phyloP scores from a whole-genome alignment of 345 rosid species.

The Pistacia atlantica region DNA sequence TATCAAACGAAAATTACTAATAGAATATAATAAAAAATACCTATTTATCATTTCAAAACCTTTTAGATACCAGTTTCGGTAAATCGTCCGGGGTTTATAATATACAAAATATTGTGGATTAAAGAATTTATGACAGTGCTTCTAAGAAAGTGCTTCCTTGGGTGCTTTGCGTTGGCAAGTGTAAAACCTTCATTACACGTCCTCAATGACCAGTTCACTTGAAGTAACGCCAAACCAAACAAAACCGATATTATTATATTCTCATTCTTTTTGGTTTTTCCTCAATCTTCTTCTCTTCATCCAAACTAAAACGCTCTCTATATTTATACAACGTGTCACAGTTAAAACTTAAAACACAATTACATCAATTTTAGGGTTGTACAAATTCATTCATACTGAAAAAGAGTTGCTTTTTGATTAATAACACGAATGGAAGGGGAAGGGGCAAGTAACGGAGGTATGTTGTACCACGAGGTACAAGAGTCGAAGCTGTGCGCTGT shows the following conservation, averaged over 20 bases:
- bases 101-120: too few relatives aligned
- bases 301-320: not conserved
- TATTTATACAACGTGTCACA: not conserved
- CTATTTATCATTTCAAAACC: too few relatives aligned
- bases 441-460: constrained; percentile 85
- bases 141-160: not conserved
- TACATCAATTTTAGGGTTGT: too few relatives aligned
- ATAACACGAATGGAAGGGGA: constrained; percentile 69
- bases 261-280: not conserved
- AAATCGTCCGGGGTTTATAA: too few relatives aligned
- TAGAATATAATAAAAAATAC: too few relatives aligned
- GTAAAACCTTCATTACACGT: not conserved
- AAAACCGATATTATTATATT: not conserved
- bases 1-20: too few relatives aligned
- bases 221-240: not conserved
- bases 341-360: not conserved
- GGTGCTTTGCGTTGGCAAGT: not conserved
- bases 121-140: too few relatives aligned
- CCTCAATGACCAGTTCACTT: not conserved
- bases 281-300: not conserved
- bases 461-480: constrained; percentile 98
- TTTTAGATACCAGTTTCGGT: too few relatives aligned
- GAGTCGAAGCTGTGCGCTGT: constrained; percentile 98
- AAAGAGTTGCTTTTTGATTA: not conserved
- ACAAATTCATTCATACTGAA: too few relatives aligned